Base-by-base conservation (phyloP, 768 basidiomycete species). In the Boletus pseudopeckii region DNA sequence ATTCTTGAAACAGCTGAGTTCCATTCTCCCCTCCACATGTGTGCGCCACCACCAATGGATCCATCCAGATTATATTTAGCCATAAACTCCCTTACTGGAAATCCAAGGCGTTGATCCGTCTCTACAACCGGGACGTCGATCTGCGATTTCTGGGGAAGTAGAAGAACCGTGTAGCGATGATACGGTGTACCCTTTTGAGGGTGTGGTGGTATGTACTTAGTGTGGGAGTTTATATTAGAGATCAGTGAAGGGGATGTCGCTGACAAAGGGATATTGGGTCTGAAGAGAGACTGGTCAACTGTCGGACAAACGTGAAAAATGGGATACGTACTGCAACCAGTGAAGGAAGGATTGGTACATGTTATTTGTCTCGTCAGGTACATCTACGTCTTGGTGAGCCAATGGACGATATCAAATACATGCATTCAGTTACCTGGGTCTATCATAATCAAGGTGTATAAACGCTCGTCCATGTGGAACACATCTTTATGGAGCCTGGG, bases 401-500 rank as follows among this genome's bases (percentile, higher is more conserved):
- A 32, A 49, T 18, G 26, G 4, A 18, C 8, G 14, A 24, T 18
- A 30, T 36, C 6, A n/a, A 52, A 38, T 11, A 10, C 20, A 18
- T 10, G 61, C 73, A 44, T 57, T 81, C 22, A 59, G 74, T 53
- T 54, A 88, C 91, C 93, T 48, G 87, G 85, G 68, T 98, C 95
- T 43, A 98, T 74, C 71, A 99, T 83, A 34, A 99, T 68, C 58
- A 99, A 74, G 0, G 95, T 97, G 70, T 97, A 97, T 7, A 90
- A 72, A 30, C 88, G 79, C 18, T 82, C 79, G 55, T 94, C 90
- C 1, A 80, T 72, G 70, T 96, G 90, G 77, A 90, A 96, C 1
- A 88, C 84, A 49, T 86, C 90, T 5, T 83, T 82, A 57, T 80
- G 82, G 5, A 97, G 61, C 53, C 72, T 75, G 2, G 92, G 90